phyloP scores from a whole-genome alignment of 495 filamentous ascomycete genomes.

The Elaphomyces granulatus region DNA sequence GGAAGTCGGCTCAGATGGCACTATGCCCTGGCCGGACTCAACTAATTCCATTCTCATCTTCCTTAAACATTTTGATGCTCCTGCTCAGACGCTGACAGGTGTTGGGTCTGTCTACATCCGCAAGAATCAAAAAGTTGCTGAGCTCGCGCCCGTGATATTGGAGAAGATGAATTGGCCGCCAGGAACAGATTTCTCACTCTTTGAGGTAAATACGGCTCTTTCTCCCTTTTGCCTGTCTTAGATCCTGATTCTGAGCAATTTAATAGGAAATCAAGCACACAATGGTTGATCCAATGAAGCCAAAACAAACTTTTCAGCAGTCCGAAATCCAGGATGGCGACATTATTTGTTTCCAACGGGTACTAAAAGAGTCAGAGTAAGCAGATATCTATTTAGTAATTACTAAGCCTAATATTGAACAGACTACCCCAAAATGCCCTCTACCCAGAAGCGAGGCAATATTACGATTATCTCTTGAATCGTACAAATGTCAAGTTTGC shows the following conservation, averaged over 20 bases:
- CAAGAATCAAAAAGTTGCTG: conserved; percentile 72
- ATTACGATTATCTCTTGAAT: conserved; percentile 85
- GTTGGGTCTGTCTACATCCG: conserved; percentile 72
- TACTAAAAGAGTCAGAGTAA: conserved; percentile 46
- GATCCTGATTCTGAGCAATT: conserved; percentile 9
- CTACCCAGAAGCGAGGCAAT: conserved; percentile 57
- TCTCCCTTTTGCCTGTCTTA: not conserved
- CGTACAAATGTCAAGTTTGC: conserved; percentile 50
- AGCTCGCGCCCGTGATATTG: conserved; percentile 66
- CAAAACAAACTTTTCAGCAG: conserved; percentile 70
- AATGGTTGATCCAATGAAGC: conserved; percentile 93
- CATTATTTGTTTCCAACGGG: conserved; percentile 83
- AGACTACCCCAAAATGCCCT: conserved; percentile 26
- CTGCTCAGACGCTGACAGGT: conserved; percentile 58
- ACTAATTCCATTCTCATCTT: conserved; percentile 65
- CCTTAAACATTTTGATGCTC: conserved; percentile 78
- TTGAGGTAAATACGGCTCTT: conserved; percentile 38
- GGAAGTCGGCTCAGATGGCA: conserved; percentile 57
- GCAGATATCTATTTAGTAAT: conserved; percentile 5
- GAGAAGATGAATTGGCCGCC: conserved; percentile 78
- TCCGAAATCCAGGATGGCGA: conserved; percentile 96
- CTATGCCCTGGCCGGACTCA: conserved; percentile 51
- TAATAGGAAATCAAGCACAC: conserved; percentile 82
- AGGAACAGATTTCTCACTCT: conserved; percentile 50
- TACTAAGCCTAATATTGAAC: conserved; percentile 3